These are phyloP conservation scores for Effrenium voratum DNA, from an alignment of 73 alveolate genomes.

Conservation along the genomic window DNA sequence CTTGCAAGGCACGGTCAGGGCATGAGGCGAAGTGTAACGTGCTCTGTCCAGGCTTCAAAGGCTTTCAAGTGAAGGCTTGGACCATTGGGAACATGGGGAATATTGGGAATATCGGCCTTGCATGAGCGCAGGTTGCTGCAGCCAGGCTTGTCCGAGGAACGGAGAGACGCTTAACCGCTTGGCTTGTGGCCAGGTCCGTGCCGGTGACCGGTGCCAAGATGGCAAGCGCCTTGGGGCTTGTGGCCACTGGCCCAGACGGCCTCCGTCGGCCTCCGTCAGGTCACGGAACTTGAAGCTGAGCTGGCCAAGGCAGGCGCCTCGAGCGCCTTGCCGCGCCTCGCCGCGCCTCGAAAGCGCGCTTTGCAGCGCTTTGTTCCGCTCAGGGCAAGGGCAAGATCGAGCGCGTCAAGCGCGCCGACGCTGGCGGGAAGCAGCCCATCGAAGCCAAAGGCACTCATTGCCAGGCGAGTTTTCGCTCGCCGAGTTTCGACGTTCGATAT, in stretches of 20 bases:
- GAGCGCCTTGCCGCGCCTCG: background rate
- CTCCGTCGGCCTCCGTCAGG: background rate
- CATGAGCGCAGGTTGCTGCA: background rate
- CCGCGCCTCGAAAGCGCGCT: background rate
- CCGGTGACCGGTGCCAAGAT: background rate
- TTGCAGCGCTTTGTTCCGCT: background rate
- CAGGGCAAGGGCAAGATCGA: slow-evolving; percentile 63
- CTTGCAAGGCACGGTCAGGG: background rate
- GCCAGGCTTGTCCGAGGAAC: background rate
- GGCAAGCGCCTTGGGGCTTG: background rate
- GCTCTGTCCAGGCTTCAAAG: background rate
- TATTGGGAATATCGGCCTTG: background rate
- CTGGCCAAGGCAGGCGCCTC: background rate
- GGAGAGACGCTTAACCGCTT: background rate
- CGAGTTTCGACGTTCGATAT: no score
- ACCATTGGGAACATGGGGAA: background rate
- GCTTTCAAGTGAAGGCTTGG: background rate
- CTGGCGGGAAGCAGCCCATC: slow-evolving; percentile 70
- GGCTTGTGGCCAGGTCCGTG: background rate
- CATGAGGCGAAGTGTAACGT: background rate
- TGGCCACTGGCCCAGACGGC: slow-evolving; percentile 45
- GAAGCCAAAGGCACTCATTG: slow-evolving; percentile 44
- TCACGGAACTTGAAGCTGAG: background rate
- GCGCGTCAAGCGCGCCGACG: slow-evolving; percentile 76
- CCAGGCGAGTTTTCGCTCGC: background rate